Base-by-base conservation (phyloP, 768 basidiomycete species). In the Ramaria rubella region DNA sequence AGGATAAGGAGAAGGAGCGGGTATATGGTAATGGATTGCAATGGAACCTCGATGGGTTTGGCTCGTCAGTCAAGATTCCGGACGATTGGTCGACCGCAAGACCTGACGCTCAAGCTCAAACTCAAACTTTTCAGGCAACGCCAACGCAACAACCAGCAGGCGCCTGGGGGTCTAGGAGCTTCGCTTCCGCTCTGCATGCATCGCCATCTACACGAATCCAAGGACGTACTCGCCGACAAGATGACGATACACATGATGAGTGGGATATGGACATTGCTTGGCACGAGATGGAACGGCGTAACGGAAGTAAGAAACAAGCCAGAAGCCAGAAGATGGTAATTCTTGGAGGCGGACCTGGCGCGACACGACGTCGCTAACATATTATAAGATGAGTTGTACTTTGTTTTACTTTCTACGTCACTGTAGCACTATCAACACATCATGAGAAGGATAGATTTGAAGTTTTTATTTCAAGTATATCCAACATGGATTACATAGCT, bases 251-350 rank as follows among this genome's bases (percentile, higher is more conserved):
- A 8, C 66, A 76, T 58, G 86, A 87, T 60, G 87, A 86, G 59
- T 88, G 83, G 85, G 87, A 89, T 63, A 69, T 90, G 44, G 89
- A 90, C 62, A 76, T 76, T 43, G 85, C 86, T 23, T 91, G 87
- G 84, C 85, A 89, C 64, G 90, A 91, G 63, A 72, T 92, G 23
- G 87, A 91, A 70, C 77, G 81, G 62, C 70, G 75, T 57, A 72
- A 68, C 23, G 59, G 62, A 17, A 33, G 59, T 19, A 49, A 82
- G 62, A 83, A 80, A 75, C 85, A 82, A 72, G 75, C 79, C 54
- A 74, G 77, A 56, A 78, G 76, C n/a, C 53, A 55, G 60, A 82
- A 77, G 62, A 71, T 90, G 58, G 83, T 91, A n/a, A 77, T 91
- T 2, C 73, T 90, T 7, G 86, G 88, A 1, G 75, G 86, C 34